Conservation (phyloP, 306 rosid species). For the Cucurbita pepo region DNA sequence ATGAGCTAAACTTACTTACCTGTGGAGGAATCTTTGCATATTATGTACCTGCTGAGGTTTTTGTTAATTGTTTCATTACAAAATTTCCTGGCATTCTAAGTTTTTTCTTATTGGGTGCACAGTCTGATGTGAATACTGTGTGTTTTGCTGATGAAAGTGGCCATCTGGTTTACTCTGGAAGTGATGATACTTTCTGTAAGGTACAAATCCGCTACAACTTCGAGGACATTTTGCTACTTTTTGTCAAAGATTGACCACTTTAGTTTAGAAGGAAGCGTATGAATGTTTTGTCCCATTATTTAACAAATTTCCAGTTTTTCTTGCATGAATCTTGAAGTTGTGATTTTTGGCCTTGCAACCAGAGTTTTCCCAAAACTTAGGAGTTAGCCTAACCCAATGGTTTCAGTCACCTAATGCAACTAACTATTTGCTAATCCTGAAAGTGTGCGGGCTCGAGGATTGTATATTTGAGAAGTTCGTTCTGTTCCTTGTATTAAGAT, state of each 20-base stretch:
- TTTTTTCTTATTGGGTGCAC: conserved; percentile 24
- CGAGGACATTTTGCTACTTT: neutral
- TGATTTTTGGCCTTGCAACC: neutral
- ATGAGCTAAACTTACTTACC: too few species aligned
- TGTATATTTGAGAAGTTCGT: neutral
- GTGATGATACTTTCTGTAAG: conserved; percentile 87
- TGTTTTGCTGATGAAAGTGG: conserved; percentile 91
- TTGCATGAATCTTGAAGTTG: neutral
- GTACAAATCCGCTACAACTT: conserved; percentile 17
- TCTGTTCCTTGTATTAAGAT: neutral
- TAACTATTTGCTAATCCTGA: neutral
- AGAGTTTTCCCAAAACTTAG: neutral
- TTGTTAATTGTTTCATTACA: neutral
- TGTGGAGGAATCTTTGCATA: neutral
- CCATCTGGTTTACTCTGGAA: conserved; percentile 83
- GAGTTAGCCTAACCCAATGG: neutral
- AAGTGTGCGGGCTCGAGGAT: neutral
- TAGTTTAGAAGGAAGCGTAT: neutral
- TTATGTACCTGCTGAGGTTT: neutral
- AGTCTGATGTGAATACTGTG: conserved; percentile 89
- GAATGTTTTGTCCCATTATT: neutral
- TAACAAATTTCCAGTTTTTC: neutral
- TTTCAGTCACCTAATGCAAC: neutral
- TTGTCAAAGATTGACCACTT: neutral
- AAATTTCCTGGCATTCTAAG: neutral